Evolutionary conservation across 768 basidiomycete genomes (phyloP).

Genomic region (Cyclocybe cylindracea): DNA sequence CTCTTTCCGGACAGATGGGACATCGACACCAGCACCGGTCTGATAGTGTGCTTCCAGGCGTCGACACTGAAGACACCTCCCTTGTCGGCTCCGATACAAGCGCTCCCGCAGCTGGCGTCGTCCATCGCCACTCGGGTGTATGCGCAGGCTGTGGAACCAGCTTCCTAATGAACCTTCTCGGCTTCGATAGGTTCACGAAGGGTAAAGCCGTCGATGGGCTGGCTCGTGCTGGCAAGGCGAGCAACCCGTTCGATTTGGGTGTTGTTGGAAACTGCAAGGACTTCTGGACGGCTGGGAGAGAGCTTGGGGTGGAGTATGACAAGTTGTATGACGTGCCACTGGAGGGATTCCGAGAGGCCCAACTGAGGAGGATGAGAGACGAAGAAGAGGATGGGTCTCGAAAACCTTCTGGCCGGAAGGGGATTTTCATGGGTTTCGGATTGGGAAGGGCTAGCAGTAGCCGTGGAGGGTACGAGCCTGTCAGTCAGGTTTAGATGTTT

Average conservation of each 20-base stretch:
- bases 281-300: slow-evolving; percentile 88
- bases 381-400: slow-evolving; percentile 51
- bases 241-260: slow-evolving; percentile 93
- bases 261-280: slow-evolving; percentile 80
- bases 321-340: slow-evolving; percentile 84
- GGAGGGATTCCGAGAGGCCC: slow-evolving; percentile 82
- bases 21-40: slow-evolving; percentile 55
- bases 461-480: slow-evolving; percentile 63
- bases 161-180: slow-evolving; percentile 89
- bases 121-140: slow-evolving; percentile 47
- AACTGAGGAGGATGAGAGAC: slow-evolving; percentile 58
- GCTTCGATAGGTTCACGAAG: slow-evolving; percentile 92
- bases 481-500: slow-evolving; percentile 51
- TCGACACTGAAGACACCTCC: slow-evolving; percentile 47
- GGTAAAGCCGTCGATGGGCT: slow-evolving; percentile 89
- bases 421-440: slow-evolving; percentile 57
- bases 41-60: slow-evolving; percentile 37
- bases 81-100: slow-evolving; percentile 30
- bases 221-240: slow-evolving; percentile 68
- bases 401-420: slow-evolving; percentile 41
- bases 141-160: slow-evolving; percentile 50
- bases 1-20: slow-evolving; percentile 73
- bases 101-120: slow-evolving; percentile 33
- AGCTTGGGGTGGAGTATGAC: slow-evolving; percentile 90
- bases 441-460: slow-evolving; percentile 51